Conservation (phyloP, 768 basidiomycete species). For the Hysterangium stoloniferum region DNA sequence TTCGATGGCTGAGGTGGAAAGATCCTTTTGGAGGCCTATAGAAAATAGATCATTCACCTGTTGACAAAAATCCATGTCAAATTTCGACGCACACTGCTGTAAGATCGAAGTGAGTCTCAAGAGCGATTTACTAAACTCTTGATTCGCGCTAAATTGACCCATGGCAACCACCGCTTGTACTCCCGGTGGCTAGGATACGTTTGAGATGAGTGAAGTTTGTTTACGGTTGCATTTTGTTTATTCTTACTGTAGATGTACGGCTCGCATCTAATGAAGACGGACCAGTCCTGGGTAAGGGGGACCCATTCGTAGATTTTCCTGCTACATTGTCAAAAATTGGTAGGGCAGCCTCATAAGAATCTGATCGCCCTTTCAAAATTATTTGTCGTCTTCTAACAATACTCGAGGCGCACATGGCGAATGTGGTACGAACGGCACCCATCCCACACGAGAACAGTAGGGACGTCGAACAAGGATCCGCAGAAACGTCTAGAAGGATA, state of each 20-base stretch:
- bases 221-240: no score
- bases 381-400: slow-evolving; percentile 76
- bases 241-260: slow-evolving; percentile 5
- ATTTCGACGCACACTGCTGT: slow-evolving; percentile 53
- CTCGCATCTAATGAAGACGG: neutral
- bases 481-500: slow-evolving; percentile 56
- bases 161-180: slow-evolving; percentile 25
- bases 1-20: slow-evolving; percentile 74
- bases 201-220: no score
- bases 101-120: slow-evolving; percentile 73
- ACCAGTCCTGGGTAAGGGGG: slow-evolving; percentile 32
- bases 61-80: neutral
- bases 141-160: slow-evolving; percentile 72
- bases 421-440: slow-evolving; percentile 94
- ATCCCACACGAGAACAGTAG: slow-evolving; percentile 95
- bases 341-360: slow-evolving; percentile 55
- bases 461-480: slow-evolving; percentile 69
- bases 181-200: slow-evolving; percentile 11
- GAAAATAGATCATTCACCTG: neutral
- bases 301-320: slow-evolving; percentile 15
- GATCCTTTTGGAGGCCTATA: slow-evolving; percentile 54
- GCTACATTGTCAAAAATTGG: slow-evolving; percentile 22
- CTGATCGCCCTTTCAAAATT: slow-evolving; percentile 52
- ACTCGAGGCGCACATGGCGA: slow-evolving; percentile 93
- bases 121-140: slow-evolving; percentile 68